Conservation (phyloP, 805 yeast genomes). For the Groenewaldozyma salmanticensis region DNA sequence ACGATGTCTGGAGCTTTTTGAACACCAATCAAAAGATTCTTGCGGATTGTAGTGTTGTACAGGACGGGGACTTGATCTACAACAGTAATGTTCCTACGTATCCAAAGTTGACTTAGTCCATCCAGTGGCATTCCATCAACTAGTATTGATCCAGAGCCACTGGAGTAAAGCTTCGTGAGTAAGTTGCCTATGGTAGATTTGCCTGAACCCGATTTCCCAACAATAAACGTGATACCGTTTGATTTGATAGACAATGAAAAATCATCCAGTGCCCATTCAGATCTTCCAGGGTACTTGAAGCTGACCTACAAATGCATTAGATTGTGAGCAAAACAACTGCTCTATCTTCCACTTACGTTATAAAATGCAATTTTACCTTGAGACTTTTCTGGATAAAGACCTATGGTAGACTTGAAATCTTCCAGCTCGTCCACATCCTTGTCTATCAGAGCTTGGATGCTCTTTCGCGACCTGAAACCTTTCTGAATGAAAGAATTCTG, state of each 20-base stretch:
- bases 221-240: conserved; percentile 46
- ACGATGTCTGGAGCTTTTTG: conserved; percentile 19
- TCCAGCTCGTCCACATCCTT: conserved; percentile 6
- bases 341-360: conserved; percentile 28
- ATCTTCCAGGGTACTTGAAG: conserved; percentile 57
- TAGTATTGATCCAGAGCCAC: conserved; percentile 43
- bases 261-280: conserved; percentile 36
- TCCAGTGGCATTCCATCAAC: conserved; percentile 46
- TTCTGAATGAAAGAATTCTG: conserved; percentile 56
- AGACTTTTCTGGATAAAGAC: conserved; percentile 13
- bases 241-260: conserved; percentile 39
- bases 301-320: conserved; percentile 13
- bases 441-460: conserved; percentile 36
- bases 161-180: conserved; percentile 48
- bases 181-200: conserved; percentile 73
- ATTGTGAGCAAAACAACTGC: not conserved
- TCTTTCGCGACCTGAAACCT: conserved; percentile 58
- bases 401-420: conserved; percentile 16
- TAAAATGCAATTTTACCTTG: conserved; percentile 39
- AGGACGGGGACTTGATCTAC: conserved; percentile 65
- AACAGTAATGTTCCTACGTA: conserved; percentile 53
- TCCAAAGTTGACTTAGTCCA: conserved; percentile 38
- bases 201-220: conserved; percentile 91
- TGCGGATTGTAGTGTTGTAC: conserved; percentile 52
- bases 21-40: conserved; percentile 53